phyloP scores from a whole-genome alignment of 2,329 filamentous ascomycete species.

The Fusarium irregulare region DNA sequence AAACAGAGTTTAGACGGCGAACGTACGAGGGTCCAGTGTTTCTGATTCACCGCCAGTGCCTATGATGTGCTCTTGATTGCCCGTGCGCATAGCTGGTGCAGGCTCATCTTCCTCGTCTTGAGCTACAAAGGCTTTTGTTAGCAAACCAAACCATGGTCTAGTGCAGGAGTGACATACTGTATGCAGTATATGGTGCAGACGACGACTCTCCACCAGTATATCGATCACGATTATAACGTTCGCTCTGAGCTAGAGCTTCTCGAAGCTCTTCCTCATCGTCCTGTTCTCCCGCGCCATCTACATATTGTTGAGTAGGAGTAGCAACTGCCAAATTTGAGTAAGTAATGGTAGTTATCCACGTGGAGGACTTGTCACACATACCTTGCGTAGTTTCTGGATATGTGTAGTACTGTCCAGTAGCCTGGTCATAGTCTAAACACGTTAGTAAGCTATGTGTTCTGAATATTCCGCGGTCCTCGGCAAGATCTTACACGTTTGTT shows the following conservation, averaged over 20 bases:
- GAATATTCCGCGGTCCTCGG: not conserved
- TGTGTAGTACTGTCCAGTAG: constrained; percentile 17
- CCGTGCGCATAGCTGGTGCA: constrained; percentile 35
- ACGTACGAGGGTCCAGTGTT: constrained; percentile 54
- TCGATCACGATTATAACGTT: constrained; percentile 14
- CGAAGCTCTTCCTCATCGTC: constrained; percentile 18
- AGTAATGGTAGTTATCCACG: not conserved
- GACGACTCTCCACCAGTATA: constrained; percentile 29
- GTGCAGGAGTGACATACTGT: constrained; percentile 8
- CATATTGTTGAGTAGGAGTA: constrained; percentile 6
- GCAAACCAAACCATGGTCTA: not conserved
- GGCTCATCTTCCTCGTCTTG: constrained; percentile 45
- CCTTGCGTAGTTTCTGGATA: constrained; percentile 17
- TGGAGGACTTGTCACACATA: not conserved
- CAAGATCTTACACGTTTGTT: constrained; percentile 11
- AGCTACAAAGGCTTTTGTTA: constrained; percentile 3
- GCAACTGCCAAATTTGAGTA: constrained; percentile 11
- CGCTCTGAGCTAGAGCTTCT: constrained; percentile 26
- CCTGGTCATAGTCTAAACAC: constrained; percentile 19
- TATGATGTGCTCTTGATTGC: constrained; percentile 27
- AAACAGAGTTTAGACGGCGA: too few relatives aligned
- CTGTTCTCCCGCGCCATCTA: constrained; percentile 1
- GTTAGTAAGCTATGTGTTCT: not conserved
- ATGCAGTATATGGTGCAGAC: constrained; percentile 15
- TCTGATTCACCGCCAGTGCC: constrained; percentile 39